phyloP scores from a whole-genome alignment of 306 rosid genomes.

The Trifolium dubium region DNA sequence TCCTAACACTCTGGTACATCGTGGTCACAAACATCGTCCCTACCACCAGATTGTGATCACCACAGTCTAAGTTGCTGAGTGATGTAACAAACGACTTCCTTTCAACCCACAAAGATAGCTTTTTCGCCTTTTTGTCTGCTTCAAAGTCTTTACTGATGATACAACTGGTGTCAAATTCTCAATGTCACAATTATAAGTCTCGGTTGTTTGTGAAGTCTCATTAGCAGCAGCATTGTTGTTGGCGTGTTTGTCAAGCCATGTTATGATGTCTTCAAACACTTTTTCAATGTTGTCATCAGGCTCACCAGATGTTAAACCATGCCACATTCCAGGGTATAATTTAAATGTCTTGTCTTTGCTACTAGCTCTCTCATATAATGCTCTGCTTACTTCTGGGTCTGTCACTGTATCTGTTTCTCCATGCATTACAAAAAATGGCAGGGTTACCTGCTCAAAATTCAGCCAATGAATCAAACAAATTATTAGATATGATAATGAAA shows the following conservation, averaged over 20 bases:
- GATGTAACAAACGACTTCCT: slow-evolving; percentile 52
- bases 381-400: slow-evolving; percentile 92
- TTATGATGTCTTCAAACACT: slow-evolving; percentile 68
- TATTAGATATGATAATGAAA: too few relatives aligned
- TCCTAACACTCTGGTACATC: background rate
- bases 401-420: slow-evolving; percentile 94
- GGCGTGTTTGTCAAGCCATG: slow-evolving; percentile 68
- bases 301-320: slow-evolving; percentile 84
- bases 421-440: slow-evolving; percentile 93
- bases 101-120: slow-evolving; percentile 77
- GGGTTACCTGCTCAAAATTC: slow-evolving; percentile 57
- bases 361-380: slow-evolving; percentile 67
- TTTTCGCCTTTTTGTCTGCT: slow-evolving; percentile 9
- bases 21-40: background rate
- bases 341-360: slow-evolving; percentile 78
- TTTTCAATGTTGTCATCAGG: slow-evolving; percentile 75
- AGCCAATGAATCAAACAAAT: background rate
- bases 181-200: slow-evolving; percentile 1
- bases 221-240: slow-evolving; percentile 1
- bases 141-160: slow-evolving; percentile 9
- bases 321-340: slow-evolving; percentile 93
- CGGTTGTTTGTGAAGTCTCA: slow-evolving; percentile 33
- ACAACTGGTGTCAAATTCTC: slow-evolving; percentile 40
- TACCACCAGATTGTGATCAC: background rate
- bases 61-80: slow-evolving; percentile 53